These are phyloP conservation scores for Erysimum cheiri DNA, from an alignment of 441 rosid genomes.

Conservation along the genomic window DNA sequence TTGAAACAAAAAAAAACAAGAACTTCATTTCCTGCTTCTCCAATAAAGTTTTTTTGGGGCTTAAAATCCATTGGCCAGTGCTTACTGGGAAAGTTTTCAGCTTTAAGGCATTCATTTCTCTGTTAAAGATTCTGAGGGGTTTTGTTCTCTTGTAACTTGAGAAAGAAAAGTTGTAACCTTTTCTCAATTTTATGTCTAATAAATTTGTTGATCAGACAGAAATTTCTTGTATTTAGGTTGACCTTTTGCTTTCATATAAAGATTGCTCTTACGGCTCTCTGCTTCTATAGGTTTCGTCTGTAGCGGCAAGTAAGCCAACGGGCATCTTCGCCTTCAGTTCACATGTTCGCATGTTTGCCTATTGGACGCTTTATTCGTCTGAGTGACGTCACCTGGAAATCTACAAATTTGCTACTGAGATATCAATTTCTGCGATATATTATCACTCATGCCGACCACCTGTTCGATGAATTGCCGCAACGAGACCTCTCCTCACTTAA, in stretches of 20 bases:
- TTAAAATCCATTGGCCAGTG: slow-evolving; percentile 8
- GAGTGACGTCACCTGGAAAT: slow-evolving; percentile 1
- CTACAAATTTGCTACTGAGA: neutral
- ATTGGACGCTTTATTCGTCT: slow-evolving; percentile 18
- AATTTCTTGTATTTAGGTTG: slow-evolving; percentile 1
- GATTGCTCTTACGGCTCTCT: slow-evolving; percentile 1
- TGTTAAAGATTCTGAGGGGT: slow-evolving; percentile 30
- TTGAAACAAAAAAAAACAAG: slow-evolving; percentile 25
- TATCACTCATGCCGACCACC: slow-evolving; percentile 27
- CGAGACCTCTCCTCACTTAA: slow-evolving; percentile 53
- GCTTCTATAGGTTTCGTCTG: slow-evolving; percentile 3
- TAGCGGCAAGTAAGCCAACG: slow-evolving; percentile 5
- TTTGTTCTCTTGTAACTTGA: slow-evolving; percentile 30
- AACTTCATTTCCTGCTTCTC: slow-evolving; percentile 35
- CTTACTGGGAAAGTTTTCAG: slow-evolving; percentile 25
- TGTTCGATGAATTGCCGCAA: slow-evolving; percentile 61
- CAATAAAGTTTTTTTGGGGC: slow-evolving; percentile 36
- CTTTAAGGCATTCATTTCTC: slow-evolving; percentile 34
- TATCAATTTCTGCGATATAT: neutral
- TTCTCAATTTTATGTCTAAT: slow-evolving; percentile 23
- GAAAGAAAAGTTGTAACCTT: slow-evolving; percentile 33
- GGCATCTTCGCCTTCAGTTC: slow-evolving; percentile 13
- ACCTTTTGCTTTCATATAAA: neutral
- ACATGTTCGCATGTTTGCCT: slow-evolving; percentile 35
- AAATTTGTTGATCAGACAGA: slow-evolving; percentile 27